A percentile compares a stretch with the other conserved stretches of the same genome.
phyloP scores from a whole-genome alignment of 805 yeast genomes.

The Candida saitoana region DNA sequence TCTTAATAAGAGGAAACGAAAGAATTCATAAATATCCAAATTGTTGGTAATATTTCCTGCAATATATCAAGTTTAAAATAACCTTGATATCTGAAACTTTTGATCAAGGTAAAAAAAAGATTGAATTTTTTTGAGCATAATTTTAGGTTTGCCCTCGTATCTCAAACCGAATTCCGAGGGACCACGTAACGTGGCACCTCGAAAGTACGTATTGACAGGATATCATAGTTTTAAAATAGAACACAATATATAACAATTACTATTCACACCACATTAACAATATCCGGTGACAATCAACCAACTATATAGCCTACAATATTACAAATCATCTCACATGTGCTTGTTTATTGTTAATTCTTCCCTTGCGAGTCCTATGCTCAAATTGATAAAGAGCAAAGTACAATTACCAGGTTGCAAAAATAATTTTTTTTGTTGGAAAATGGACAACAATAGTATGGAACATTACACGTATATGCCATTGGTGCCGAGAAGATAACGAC shows the following conservation, averaged over 20 bases:
- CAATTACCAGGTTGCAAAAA: background rate
- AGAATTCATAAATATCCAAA: background rate
- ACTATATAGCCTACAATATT: too few species aligned
- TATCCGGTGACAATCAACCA: too few species aligned
- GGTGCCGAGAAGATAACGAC: background rate
- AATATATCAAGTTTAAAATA: background rate
- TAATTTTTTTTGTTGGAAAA: background rate
- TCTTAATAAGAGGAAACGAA: background rate
- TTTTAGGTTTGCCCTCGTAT: background rate
- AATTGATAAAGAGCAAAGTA: too few species aligned
- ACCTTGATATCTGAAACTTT: background rate
- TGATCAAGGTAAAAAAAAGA: background rate
- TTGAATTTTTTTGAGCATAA: background rate
- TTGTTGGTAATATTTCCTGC: background rate
- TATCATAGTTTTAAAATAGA: too few species aligned
- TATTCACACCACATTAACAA: too few species aligned
- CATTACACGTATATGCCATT: background rate
- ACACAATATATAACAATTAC: too few species aligned
- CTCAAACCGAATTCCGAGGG: background rate
- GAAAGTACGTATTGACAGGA: too few species aligned
- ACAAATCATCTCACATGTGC: too few species aligned
- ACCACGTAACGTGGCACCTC: background rate
- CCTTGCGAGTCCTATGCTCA: too few species aligned
- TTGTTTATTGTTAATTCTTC: too few species aligned
- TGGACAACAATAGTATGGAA: background rate